Evolutionary conservation across 495 filamentous ascomycete genomes (phyloP).

Genomic region (Aspergillus affinis): DNA sequence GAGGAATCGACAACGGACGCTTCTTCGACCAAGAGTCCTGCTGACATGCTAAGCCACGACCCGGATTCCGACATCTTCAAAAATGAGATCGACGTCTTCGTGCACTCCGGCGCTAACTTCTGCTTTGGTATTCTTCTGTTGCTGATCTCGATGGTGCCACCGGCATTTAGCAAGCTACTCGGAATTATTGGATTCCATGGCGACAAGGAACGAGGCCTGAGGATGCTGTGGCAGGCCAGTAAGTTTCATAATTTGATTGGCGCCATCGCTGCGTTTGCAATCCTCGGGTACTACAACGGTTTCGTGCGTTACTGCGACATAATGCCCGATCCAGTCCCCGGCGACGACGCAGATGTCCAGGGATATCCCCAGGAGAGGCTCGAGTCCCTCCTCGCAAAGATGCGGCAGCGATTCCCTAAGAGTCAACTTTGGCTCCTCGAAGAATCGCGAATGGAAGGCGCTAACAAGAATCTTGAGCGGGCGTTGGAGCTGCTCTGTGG

Average conservation of each 20-base stretch:
- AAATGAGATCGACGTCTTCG: slow-evolving; percentile 76
- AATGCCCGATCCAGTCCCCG: slow-evolving; percentile 56
- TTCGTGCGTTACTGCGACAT: slow-evolving; percentile 87
- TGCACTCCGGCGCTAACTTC: slow-evolving; percentile 83
- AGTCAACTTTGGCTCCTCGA: slow-evolving; percentile 87
- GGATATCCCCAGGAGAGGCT: slow-evolving; percentile 75
- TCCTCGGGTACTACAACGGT: slow-evolving; percentile 86
- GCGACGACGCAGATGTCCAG: slow-evolving; percentile 52
- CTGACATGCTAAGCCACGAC: slow-evolving; percentile 43
- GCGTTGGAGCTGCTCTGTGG: slow-evolving; percentile 63
- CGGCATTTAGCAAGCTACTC: slow-evolving; percentile 79
- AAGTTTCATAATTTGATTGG: slow-evolving; percentile 89
- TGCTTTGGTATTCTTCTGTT: slow-evolving; percentile 86
- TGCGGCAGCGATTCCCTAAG: slow-evolving; percentile 77
- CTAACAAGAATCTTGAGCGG: slow-evolving; percentile 63
- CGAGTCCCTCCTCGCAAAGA: slow-evolving; percentile 63
- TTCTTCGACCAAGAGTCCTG: slow-evolving; percentile 19
- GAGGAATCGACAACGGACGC: background rate
- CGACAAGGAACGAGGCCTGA: slow-evolving; percentile 78
- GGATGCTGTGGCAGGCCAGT: slow-evolving; percentile 90
- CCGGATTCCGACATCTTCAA: slow-evolving; percentile 59
- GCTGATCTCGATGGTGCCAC: slow-evolving; percentile 87
- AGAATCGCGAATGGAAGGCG: slow-evolving; percentile 76
- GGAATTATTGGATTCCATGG: slow-evolving; percentile 90
- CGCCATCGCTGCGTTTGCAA: slow-evolving; percentile 76